These are phyloP conservation scores for Lentinula detonsa DNA, from an alignment of 768 basidiomycete genomes.

Conservation along the genomic window DNA sequence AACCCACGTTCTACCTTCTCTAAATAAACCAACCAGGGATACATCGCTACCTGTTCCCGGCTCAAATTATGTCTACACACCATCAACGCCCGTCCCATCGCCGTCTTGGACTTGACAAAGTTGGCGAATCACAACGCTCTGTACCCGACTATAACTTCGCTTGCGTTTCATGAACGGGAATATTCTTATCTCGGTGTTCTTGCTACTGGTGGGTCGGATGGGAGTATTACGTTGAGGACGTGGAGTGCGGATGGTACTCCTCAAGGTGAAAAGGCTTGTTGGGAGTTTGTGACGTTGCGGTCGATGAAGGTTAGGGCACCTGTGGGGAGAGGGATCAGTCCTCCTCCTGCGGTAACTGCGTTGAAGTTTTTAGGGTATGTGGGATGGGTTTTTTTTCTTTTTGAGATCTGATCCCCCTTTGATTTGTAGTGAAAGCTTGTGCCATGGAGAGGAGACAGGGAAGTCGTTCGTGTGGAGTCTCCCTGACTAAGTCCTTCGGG, in stretches of 20 bases:
- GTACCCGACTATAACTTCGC: conserved; percentile 57
- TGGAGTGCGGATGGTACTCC: conserved; percentile 79
- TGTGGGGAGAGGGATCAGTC: conserved; percentile 25
- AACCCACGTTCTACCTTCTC: too few relatives aligned
- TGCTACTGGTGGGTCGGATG: conserved; percentile 75
- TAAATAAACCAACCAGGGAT: conserved; percentile 47
- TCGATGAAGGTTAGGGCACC: conserved; percentile 53
- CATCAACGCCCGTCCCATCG: conserved; percentile 78
- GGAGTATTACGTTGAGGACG: conserved; percentile 73
- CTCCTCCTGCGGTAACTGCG: conserved; percentile 61
- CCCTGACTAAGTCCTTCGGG: conserved; percentile 33
- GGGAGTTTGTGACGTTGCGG: conserved; percentile 70
- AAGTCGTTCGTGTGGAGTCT: conserved; percentile 53
- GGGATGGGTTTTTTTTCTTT: neutral
- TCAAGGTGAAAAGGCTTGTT: conserved; percentile 57
- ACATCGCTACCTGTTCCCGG: conserved; percentile 79
- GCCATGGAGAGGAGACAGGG: conserved; percentile 61
- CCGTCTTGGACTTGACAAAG: conserved; percentile 53
- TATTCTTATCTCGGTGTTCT: conserved; percentile 73
- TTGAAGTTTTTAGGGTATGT: conserved; percentile 76
- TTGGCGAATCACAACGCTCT: conserved; percentile 36
- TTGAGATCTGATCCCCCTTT: neutral
- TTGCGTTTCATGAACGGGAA: conserved; percentile 88
- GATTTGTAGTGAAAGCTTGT: conserved; percentile 45
- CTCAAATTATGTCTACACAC: conserved; percentile 74